These are phyloP conservation scores for Anisodus acutangulus DNA, from an alignment of 257 asterid genomes.

Conservation along the genomic window DNA sequence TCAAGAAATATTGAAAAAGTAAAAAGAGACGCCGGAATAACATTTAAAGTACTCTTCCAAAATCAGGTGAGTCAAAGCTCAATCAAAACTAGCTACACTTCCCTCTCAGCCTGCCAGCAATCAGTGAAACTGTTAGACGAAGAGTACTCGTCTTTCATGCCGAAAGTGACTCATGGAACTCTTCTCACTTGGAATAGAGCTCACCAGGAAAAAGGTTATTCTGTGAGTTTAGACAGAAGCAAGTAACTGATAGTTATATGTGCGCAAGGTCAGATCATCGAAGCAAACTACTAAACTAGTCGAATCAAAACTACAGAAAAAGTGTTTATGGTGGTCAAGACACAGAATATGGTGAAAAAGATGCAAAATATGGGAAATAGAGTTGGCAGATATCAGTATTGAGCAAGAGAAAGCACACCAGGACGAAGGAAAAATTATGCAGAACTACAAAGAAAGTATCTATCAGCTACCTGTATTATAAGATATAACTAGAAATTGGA, in stretches of 20 bases:
- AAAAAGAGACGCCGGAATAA: not conserved
- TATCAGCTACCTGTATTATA: not conserved
- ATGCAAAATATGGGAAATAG: not conserved
- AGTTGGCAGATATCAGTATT: not conserved
- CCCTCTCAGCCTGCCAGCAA: slow-evolving; percentile 11
- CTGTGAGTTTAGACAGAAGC: not conserved
- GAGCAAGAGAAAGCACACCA: not conserved
- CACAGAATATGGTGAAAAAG: not conserved
- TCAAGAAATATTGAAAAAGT: not conserved
- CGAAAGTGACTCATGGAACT: not conserved
- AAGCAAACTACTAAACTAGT: slow-evolving; percentile 4
- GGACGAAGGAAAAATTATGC: not conserved
- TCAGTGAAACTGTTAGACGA: not conserved
- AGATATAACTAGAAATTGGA: not conserved
- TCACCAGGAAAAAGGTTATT: not conserved
- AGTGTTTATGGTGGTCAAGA: not conserved
- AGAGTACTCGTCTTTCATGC: not conserved
- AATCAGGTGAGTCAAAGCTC: slow-evolving; percentile 12
- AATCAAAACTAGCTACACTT: not conserved
- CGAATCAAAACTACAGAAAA: not conserved
- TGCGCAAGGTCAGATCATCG: slow-evolving; percentile 12
- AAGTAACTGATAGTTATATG: not conserved
- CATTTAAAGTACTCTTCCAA: not conserved
- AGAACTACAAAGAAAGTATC: slow-evolving; percentile 3
- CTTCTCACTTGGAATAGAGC: slow-evolving; percentile 8